Base-by-base conservation (phyloP, 2,329 filamentous ascomycete genomes). In the Cordyceps cateniannulata region DNA sequence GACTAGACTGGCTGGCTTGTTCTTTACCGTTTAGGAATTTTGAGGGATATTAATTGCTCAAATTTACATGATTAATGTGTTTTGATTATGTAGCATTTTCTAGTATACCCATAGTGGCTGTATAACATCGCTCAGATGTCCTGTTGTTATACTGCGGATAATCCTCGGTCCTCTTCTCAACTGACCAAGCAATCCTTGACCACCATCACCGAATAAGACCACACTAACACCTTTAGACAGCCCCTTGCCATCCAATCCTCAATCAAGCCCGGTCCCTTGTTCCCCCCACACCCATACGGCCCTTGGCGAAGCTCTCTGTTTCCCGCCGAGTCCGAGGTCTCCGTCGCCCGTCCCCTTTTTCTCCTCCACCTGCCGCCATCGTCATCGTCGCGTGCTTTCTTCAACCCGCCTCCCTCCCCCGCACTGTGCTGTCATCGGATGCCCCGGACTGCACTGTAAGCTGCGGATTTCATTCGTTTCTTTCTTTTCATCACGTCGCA, bases 391-490 rank as follows among this genome's bases (percentile, higher is more conserved):
- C 48, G 35, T 59, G 57, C 57, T 52, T 59, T 25, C 5, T 35
- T 35, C 32, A 35, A 59, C 16, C 24, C 50, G 29, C n/a, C 32
- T 42, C n/a, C 44, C 45, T 22, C 42, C 52, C 18, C 59, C 52
- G 44, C 50, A 24, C 48, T 45, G 42, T 42, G 40, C 50, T 51
- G 55, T 27, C 42, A n/a, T 54, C 58, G 50, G 50, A 54, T 55
- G 27, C 18, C 22, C 50, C 58, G 58, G 58, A 42, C 49, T 60
- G 58, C 44, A 32, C 50, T 40, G 40, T 38, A 35, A 29, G 0
- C 27, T 54, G 58, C 58, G 58, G 42, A 47, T 40, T 57, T 52
- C 57, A 29, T 44, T 52, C 52, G 44, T 51, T 61, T 61, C 14
- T 52, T 40, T 52, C 52, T 55, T 38, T 29, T 29, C 32, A 35